phyloP scores from a whole-genome alignment of 192 early-diverging fungal species.

The Umbelopsis isabellina region DNA sequence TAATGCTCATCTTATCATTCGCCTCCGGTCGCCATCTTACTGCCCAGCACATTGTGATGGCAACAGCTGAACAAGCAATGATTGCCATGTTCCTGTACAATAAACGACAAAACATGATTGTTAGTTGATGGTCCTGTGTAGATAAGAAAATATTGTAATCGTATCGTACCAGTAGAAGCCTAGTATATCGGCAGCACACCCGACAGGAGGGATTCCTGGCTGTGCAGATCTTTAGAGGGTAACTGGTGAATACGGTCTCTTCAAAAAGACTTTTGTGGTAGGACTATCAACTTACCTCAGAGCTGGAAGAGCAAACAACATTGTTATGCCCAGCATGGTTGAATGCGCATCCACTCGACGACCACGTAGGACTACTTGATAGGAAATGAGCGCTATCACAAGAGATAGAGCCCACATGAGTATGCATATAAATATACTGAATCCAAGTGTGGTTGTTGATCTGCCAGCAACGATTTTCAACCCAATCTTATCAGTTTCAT shows the following conservation, averaged over 20 bases:
- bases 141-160: background rate
- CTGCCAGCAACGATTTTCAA: slow-evolving; percentile 46
- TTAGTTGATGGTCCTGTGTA: background rate
- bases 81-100: slow-evolving; percentile 52
- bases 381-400: slow-evolving; percentile 47
- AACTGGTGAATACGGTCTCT: background rate
- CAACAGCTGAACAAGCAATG: slow-evolving; percentile 46
- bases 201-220: slow-evolving; percentile 48
- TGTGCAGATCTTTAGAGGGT: slow-evolving; percentile 39
- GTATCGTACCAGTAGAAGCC: slow-evolving; percentile 48
- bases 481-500: slow-evolving; percentile 39
- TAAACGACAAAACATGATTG: background rate
- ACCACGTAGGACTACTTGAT: slow-evolving; percentile 44
- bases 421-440: slow-evolving; percentile 51
- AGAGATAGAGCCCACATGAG: slow-evolving; percentile 53
- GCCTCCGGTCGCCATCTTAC: slow-evolving; percentile 43
- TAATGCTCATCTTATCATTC: slow-evolving; percentile 25
- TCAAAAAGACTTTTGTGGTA: background rate
- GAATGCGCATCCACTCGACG: slow-evolving; percentile 47
- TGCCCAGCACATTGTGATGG: slow-evolving; percentile 46
- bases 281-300: slow-evolving; percentile 14
- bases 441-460: slow-evolving; percentile 51
- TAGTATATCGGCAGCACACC: slow-evolving; percentile 51
- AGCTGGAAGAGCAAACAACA: slow-evolving; percentile 46
- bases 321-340: slow-evolving; percentile 47